phyloP scores from a whole-genome alignment of 164 flowering plant genomes.

The Vitis rupestris region DNA sequence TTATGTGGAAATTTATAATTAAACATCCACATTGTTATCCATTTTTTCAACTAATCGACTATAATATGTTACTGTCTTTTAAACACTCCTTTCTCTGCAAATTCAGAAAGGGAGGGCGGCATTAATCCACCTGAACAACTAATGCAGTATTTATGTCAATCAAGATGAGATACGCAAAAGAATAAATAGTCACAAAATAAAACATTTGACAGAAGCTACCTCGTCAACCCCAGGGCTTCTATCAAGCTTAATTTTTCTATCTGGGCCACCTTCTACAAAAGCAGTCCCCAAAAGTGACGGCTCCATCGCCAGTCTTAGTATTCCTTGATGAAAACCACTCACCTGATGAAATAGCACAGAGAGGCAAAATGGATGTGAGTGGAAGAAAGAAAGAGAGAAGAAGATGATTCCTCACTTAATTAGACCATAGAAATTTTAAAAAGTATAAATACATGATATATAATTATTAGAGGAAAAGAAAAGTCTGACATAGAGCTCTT shows the following conservation, averaged over 20 bases:
- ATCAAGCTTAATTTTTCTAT: slow-evolving; percentile 85
- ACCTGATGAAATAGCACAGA: slow-evolving; percentile 36
- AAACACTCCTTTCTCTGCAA: too few relatives aligned
- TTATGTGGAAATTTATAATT: not conserved
- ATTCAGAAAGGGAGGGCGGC: not conserved
- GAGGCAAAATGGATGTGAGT: not conserved
- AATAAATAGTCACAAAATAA: not conserved
- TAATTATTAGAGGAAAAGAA: too few relatives aligned
- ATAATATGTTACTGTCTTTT: too few relatives aligned
- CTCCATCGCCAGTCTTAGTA: slow-evolving; percentile 90
- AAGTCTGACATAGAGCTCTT: too few relatives aligned
- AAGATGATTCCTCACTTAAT: too few relatives aligned
- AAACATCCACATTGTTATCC: too few relatives aligned
- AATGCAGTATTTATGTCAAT: too few relatives aligned
- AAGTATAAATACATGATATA: too few relatives aligned
- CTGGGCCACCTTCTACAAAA: slow-evolving; percentile 93
- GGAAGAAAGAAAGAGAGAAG: not conserved
- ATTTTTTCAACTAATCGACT: too few relatives aligned
- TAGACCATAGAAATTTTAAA: too few relatives aligned
- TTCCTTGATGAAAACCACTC: slow-evolving; percentile 92
- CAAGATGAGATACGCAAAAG: not conserved
- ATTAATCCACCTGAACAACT: too few relatives aligned
- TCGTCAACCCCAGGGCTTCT: slow-evolving; percentile 85
- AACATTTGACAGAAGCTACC: slow-evolving; percentile 38
- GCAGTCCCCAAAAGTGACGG: slow-evolving; percentile 82